phyloP scores from a whole-genome alignment of 345 rosid species.

The Trapa incisa region DNA sequence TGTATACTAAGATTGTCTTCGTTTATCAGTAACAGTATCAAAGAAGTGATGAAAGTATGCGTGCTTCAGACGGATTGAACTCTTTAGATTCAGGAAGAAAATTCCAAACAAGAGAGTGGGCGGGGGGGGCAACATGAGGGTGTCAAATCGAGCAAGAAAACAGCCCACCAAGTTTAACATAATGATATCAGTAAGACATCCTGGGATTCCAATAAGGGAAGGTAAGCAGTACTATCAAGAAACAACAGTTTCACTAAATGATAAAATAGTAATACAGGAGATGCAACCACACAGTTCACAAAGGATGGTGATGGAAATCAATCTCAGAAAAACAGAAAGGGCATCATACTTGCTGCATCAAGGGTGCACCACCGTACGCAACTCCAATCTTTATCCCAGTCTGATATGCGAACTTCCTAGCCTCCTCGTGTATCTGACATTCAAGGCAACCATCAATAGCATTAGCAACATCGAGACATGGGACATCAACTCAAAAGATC shows the following conservation, averaged over 20 bases:
- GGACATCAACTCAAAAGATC: neutral
- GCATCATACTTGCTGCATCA: constrained; percentile 25
- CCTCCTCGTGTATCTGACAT: constrained; percentile 36
- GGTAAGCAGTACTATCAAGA: neutral
- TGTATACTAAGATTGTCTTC: neutral
- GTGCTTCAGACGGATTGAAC: neutral
- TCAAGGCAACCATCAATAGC: neutral
- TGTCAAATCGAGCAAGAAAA: too few species aligned
- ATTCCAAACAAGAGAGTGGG: neutral
- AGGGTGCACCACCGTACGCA: constrained; percentile 43
- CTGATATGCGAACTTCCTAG: constrained; percentile 30
- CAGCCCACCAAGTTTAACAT: neutral
- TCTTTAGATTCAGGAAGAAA: neutral
- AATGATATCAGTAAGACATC: neutral
- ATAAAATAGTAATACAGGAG: neutral
- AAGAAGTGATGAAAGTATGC: too few species aligned
- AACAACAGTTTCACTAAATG: neutral
- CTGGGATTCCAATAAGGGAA: neutral
- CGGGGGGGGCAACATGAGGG: neutral
- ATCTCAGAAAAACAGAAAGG: neutral
- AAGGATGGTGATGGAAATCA: neutral
- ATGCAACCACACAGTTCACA: neutral
- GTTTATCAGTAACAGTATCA: neutral
- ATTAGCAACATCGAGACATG: neutral
- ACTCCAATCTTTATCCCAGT: constrained; percentile 34